Evolutionary conservation across 345 rosid species (phyloP), one percentile per base, ranked within the genome.

Genomic region (Hibiscus mutabilis): DNA sequence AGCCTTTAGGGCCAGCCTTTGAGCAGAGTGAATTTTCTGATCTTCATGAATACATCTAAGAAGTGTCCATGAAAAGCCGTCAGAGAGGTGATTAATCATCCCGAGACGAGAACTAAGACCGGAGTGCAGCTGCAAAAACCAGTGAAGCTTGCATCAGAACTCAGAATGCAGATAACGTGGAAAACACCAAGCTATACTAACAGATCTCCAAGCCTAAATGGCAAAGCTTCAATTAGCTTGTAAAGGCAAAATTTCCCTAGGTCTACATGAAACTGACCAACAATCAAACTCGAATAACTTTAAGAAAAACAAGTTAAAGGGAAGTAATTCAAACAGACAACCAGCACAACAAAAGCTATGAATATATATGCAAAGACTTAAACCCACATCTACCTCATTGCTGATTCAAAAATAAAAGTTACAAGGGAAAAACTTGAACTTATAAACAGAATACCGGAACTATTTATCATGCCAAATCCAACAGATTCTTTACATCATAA

Each of bases 31-130:
- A 80, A 85, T 83, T 60, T 86, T 91, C 79, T 82, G 92, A 77
- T 91, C 93, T 75, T 91, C 98, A 66, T 85, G 86, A 68, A 91
- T 84, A 81, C 95, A 89, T 82, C 81, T 90, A 74, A 94, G 88
- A 69, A 94, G 85, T 14, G 86, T 85, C 93, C 96, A 91, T 47
- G 87, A 86, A 78, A 84, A 78, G 74, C 91, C 90, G 74, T 86
- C 88, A n/a, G 79, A 79, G 62, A 78, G 74, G 57, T 80, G 77
- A 71, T 85, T 88, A 64, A 69, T 77, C 71, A 80, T 75, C 75
- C 98, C 98, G 68, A 94, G 78, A 60, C 79, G 90, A 84, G 95
- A 88, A 73, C 40, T 16, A 70, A 57, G 65, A 59, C 65, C 65
- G 2, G 53, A 70, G 73, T 35, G 53, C 21, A 60, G 19, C 73